phyloP scores from a whole-genome alignment of 768 basidiomycete genomes.

The Pholiota microspora region DNA sequence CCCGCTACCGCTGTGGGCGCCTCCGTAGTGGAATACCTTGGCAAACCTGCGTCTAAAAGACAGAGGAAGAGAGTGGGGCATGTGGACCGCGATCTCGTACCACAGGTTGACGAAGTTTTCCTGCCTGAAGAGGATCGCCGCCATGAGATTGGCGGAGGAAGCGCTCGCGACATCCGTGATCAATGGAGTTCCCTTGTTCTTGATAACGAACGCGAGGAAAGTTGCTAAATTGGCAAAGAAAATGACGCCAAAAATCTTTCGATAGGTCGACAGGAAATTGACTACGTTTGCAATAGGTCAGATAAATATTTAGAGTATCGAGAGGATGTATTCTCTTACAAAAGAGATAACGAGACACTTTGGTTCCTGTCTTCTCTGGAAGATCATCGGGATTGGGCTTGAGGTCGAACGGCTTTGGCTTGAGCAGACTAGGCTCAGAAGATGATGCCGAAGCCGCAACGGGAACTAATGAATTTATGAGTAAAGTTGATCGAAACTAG shows the following conservation, averaged over 20 bases:
- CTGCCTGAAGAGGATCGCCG: constrained; percentile 40
- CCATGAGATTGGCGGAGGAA: constrained; percentile 41
- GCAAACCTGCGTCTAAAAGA: constrained; percentile 46
- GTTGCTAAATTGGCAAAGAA: constrained; percentile 49
- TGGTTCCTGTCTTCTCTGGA: constrained; percentile 15
- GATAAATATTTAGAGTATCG: constrained; percentile 30
- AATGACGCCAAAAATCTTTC: constrained; percentile 52
- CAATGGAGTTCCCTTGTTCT: constrained; percentile 31
- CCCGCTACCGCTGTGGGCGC: constrained; percentile 52
- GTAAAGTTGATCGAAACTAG: not conserved
- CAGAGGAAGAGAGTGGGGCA: constrained; percentile 35
- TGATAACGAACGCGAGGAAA: constrained; percentile 38
- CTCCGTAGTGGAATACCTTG: constrained; percentile 54
- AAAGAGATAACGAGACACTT: constrained; percentile 11
- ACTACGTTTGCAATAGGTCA: constrained; percentile 8
- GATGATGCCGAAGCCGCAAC: constrained; percentile 17
- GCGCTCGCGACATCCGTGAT: constrained; percentile 37
- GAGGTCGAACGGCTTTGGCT: constrained; percentile 21
- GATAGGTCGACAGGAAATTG: constrained; percentile 40
- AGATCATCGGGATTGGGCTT: constrained; percentile 29
- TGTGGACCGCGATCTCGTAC: constrained; percentile 42
- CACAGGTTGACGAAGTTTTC: constrained; percentile 54
- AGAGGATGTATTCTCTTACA: constrained; percentile 25
- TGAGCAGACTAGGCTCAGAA: constrained; percentile 21
- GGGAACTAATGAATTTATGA: not conserved